Conservation (phyloP, 768 basidiomycete species). For the Calocera viscosa region DNA sequence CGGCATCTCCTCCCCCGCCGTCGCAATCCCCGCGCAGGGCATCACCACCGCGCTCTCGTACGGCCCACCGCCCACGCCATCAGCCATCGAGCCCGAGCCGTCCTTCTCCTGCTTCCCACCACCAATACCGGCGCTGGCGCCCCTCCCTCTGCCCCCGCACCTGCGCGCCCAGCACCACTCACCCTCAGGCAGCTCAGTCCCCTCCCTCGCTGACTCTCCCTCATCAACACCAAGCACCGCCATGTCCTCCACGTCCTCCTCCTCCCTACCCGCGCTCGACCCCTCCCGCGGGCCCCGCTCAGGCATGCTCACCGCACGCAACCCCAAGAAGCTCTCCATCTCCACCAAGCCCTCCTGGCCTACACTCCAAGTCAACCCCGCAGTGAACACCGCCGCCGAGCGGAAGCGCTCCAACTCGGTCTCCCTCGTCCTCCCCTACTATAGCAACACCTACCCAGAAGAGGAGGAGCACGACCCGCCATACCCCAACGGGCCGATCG, state of each 20-base stretch:
- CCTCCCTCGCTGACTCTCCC: not conserved
- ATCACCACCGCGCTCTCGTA: not conserved
- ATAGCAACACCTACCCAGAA: not conserved
- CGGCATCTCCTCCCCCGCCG: not conserved
- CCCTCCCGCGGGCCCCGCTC: not conserved
- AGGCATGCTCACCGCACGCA: not conserved
- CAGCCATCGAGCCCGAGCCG: not conserved
- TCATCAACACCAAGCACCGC: not conserved
- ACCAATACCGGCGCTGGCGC: not conserved
- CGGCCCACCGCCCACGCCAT: not conserved
- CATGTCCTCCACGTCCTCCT: not conserved
- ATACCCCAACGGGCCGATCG: conserved; percentile 68
- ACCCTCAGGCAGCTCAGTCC: not conserved
- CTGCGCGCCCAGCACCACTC: not conserved
- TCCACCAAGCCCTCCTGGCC: not conserved
- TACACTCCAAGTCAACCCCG: not conserved
- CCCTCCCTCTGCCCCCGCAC: not conserved
- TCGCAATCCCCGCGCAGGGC: not conserved
- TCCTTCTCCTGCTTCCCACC: not conserved
- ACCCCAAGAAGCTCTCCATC: not conserved
- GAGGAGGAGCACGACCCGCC: conserved; percentile 31
- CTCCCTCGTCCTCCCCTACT: not conserved
- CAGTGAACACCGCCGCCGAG: not conserved
- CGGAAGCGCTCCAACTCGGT: not conserved
- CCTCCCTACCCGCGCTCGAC: not conserved